A percentile compares a stretch with the other conserved stretches of the same genome.
phyloP scores from a whole-genome alignment of 495 filamentous ascomycete species.

The Elasticomyces elasticus region DNA sequence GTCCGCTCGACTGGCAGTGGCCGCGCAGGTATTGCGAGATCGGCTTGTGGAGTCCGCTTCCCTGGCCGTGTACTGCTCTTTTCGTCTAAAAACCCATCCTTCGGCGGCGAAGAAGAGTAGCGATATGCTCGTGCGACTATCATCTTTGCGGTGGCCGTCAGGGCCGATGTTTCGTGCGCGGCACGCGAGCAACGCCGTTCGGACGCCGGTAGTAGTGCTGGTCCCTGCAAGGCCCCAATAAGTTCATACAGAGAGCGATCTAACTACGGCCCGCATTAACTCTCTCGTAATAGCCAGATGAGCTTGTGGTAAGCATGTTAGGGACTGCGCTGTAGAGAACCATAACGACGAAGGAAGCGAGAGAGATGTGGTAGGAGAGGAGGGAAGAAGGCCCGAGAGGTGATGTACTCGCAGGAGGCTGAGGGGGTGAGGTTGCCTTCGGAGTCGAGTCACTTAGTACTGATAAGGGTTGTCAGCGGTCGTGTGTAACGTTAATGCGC shows the following conservation, averaged over 20 bases:
- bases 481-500: no score
- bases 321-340: neutral
- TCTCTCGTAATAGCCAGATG: slow-evolving; percentile 6
- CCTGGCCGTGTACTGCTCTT: neutral
- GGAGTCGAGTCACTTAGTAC: no score
- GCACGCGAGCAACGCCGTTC: neutral
- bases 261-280: slow-evolving; percentile 5
- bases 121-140: slow-evolving; percentile 18
- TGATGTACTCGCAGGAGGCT: no score
- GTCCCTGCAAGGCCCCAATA: no score
- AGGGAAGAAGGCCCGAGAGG: no score
- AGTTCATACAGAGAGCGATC: no score
- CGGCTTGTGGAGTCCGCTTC: neutral
- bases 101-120: slow-evolving; percentile 15
- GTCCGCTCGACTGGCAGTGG: neutral
- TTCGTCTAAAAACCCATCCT: neutral
- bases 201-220: neutral
- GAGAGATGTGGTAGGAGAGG: no score
- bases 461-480: no score
- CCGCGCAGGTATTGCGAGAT: neutral
- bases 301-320: neutral
- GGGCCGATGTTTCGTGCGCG: neutral
- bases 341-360: neutral
- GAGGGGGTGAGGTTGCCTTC: no score
- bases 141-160: slow-evolving; percentile 7